Conservation (phyloP, 2,329 filamentous ascomycete species). For the Seiridium unicorne region DNA sequence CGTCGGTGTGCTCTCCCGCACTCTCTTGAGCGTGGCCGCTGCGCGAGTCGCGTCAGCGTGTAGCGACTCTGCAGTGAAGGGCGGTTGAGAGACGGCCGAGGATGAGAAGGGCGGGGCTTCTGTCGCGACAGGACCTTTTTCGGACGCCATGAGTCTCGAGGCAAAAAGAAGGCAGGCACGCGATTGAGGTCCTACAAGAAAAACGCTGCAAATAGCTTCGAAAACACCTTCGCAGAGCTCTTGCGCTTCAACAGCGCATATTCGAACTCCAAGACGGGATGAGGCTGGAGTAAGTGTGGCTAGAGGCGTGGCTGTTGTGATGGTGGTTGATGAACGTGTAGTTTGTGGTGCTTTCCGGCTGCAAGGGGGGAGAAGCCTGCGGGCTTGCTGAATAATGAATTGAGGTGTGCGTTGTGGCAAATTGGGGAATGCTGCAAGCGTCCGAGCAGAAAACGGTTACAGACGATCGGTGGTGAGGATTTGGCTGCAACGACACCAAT, state of each 20-base stretch:
- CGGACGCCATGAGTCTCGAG: conserved; percentile 48
- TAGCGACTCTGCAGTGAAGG: conserved; percentile 38
- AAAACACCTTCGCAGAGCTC: conserved; percentile 19
- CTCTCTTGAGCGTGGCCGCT: conserved; percentile 42
- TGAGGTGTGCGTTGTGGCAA: background rate
- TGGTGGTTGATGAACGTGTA: conserved; percentile 15
- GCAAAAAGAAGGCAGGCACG: conserved; percentile 15
- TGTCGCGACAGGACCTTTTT: conserved; percentile 50
- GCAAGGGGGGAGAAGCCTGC: background rate
- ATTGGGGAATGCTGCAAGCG: background rate
- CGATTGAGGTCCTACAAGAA: conserved; percentile 22
- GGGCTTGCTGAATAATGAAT: background rate
- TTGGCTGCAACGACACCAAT: background rate
- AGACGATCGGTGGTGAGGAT: background rate
- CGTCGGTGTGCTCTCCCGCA: conserved; percentile 45
- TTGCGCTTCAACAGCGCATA: conserved; percentile 31
- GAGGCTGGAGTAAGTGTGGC: conserved; percentile 31
- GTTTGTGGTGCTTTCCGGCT: background rate
- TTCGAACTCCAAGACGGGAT: conserved; percentile 22
- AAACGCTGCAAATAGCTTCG: conserved; percentile 17
- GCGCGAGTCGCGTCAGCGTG: conserved; percentile 34
- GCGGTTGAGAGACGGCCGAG: conserved; percentile 30
- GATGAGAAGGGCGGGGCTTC: conserved; percentile 42
- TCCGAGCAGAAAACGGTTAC: background rate
- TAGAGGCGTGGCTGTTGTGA: conserved; percentile 31